A percentile compares a stretch with the other conserved stretches of the same genome.
Evolutionary conservation across 23 red algal species (phyloP).

Genomic region (Gracilaria gracilis): DNA sequence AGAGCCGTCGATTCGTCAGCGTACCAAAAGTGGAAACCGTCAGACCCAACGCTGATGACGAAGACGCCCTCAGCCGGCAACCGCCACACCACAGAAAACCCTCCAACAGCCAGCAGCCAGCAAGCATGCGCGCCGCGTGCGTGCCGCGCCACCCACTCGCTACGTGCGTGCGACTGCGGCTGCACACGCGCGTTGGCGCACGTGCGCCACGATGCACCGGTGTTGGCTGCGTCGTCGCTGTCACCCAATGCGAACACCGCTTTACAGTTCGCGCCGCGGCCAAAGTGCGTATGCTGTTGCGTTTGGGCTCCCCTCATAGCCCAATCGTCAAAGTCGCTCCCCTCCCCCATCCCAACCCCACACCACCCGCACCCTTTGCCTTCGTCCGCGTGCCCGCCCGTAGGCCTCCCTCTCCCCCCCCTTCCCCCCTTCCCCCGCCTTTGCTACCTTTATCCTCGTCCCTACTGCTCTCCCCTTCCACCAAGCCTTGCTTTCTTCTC

Average conservation of each 20-base stretch:
- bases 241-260: background rate
- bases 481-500: background rate
- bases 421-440: background rate
- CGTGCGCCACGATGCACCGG: background rate
- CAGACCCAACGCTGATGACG: background rate
- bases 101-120: background rate
- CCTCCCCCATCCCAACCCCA: background rate
- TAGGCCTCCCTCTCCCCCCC: background rate
- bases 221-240: background rate
- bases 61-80: background rate
- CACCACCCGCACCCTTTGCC: background rate
- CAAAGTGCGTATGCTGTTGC: slow-evolving; percentile 16
- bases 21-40: background rate
- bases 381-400: background rate
- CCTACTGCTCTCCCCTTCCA: background rate
- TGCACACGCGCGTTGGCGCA: background rate
- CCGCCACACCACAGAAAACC: background rate
- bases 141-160: background rate
- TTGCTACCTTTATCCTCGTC: background rate
- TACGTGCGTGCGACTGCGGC: background rate
- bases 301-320: background rate
- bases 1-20: background rate
- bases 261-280: slow-evolving; percentile 39
- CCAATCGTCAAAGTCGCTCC: background rate
- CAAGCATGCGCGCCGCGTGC: background rate